A percentile compares a stretch with the other conserved stretches of the same genome.
Conservation (phyloP, 805 yeast genomes). For the Maudiozyma barnettii region DNA sequence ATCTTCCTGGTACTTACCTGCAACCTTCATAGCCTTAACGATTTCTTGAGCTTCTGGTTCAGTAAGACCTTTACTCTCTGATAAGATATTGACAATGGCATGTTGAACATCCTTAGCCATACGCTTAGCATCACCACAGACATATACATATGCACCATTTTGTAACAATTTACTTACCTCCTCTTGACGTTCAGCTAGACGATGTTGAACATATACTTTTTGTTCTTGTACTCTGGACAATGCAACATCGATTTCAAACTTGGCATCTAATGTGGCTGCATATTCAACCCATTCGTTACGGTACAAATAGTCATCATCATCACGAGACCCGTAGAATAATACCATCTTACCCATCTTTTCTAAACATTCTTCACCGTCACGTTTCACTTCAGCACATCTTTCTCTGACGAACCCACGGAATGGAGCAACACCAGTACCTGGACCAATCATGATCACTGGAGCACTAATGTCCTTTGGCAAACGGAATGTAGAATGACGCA, state of each 20-base stretch:
- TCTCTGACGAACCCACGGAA: constrained; percentile 93
- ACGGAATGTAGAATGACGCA: constrained; percentile 91
- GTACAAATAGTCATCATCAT: constrained; percentile 76
- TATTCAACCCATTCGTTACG: constrained; percentile 83
- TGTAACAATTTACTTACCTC: constrained; percentile 38
- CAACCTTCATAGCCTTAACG: constrained; percentile 67
- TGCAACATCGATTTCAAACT: constrained; percentile 69
- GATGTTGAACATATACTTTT: constrained; percentile 78
- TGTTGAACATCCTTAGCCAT: constrained; percentile 93
- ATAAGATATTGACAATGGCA: constrained; percentile 53
- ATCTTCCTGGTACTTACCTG: constrained; percentile 92
- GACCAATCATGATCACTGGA: constrained; percentile 90
- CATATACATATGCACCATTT: constrained; percentile 82
- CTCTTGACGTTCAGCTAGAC: constrained; percentile 43
- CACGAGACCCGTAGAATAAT: constrained; percentile 84
- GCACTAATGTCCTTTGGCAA: constrained; percentile 75
- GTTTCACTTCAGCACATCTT: constrained; percentile 48
- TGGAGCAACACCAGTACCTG: constrained; percentile 98
- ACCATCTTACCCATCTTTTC: constrained; percentile 59
- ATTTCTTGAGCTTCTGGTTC: constrained; percentile 65
- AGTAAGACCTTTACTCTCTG: constrained; percentile 51
- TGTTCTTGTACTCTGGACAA: constrained; percentile 64
- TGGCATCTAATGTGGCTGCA: constrained; percentile 45
- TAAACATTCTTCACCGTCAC: constrained; percentile 19
- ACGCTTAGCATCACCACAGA: constrained; percentile 92